These are phyloP conservation scores for Apophysomyces trapeziformis DNA, from an alignment of 371 early-diverging fungal genomes.

Conservation along the genomic window DNA sequence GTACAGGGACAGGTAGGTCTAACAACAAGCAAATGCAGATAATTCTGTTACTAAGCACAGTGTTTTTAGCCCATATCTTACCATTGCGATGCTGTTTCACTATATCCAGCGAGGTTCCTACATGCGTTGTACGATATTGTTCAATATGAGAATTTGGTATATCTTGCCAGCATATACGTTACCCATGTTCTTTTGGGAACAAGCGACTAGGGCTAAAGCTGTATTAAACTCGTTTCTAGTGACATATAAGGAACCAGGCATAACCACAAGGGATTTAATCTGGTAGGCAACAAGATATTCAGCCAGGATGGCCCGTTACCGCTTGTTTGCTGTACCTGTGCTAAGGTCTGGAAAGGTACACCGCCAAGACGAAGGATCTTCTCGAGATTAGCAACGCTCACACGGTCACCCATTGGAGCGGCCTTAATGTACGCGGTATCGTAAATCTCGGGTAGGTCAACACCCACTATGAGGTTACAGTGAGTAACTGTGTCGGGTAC, in stretches of 20 bases:
- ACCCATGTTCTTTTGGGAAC: slow-evolving; percentile 80
- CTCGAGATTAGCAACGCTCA: slow-evolving; percentile 53
- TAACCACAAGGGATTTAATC: slow-evolving; percentile 48
- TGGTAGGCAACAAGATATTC: slow-evolving; percentile 9
- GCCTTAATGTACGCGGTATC: slow-evolving; percentile 61
- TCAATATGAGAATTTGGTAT: not conserved
- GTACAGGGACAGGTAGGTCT: slow-evolving; percentile 41
- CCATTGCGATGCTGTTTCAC: slow-evolving; percentile 41
- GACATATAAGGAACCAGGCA: slow-evolving; percentile 54
- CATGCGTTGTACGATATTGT: not conserved
- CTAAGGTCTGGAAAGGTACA: slow-evolving; percentile 45
- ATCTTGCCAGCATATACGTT: slow-evolving; percentile 12
- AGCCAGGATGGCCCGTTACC: not conserved
- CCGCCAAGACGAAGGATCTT: slow-evolving; percentile 56
- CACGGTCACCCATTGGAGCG: slow-evolving; percentile 52
- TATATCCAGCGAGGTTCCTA: slow-evolving; percentile 41
- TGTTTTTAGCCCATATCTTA: slow-evolving; percentile 10
- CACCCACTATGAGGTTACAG: slow-evolving; percentile 41
- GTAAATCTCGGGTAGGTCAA: slow-evolving; percentile 56
- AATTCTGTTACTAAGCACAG: not conserved
- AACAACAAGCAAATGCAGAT: slow-evolving; percentile 3
- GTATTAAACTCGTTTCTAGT: slow-evolving; percentile 70
- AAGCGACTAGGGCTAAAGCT: slow-evolving; percentile 66
- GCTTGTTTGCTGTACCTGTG: slow-evolving; percentile 45
- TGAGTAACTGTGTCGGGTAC: not conserved